phyloP scores from a whole-genome alignment of 2,329 filamentous ascomycete species.

The Hawksworthiomyces lignivorus region DNA sequence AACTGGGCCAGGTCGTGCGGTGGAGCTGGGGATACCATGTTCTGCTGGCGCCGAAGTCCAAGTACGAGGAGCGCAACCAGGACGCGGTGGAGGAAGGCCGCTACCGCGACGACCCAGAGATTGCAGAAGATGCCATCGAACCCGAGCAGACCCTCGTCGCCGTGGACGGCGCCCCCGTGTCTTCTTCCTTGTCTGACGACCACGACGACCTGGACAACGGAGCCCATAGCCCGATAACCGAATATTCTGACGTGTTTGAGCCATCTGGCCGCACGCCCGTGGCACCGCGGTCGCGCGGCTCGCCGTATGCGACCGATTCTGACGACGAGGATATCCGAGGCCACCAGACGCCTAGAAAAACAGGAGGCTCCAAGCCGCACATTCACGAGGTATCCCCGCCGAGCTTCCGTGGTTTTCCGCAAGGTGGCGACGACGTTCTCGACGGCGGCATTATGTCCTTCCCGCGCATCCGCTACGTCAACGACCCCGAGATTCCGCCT shows the following conservation, averaged over 20 bases:
- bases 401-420: constrained; percentile 18
- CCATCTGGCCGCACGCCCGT: constrained; percentile 51
- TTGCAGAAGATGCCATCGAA: not conserved
- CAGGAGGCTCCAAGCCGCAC: constrained; percentile 20
- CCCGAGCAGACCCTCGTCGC: constrained; percentile 31
- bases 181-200: not conserved
- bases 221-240: constrained; percentile 26
- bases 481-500: constrained; percentile 32
- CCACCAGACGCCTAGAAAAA: constrained; percentile 14
- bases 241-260: constrained; percentile 42
- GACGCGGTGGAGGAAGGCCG: constrained; percentile 50
- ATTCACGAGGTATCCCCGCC: constrained; percentile 21
- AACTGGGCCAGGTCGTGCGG: constrained; percentile 85
- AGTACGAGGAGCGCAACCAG: constrained; percentile 57
- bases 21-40: constrained; percentile 99
- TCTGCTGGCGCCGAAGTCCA: constrained; percentile 75
- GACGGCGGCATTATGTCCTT: constrained; percentile 52
- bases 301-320: constrained; percentile 41
- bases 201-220: not conserved
- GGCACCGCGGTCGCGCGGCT: constrained; percentile 40
- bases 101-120: constrained; percentile 41
- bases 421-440: constrained; percentile 23
- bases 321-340: constrained; percentile 26
- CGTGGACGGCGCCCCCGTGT: constrained; percentile 23
- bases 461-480: constrained; percentile 42